Evolutionary conservation across 768 basidiomycete genomes (phyloP), one percentile per base, ranked within the genome.

Genomic region (Mycena haematopus): DNA sequence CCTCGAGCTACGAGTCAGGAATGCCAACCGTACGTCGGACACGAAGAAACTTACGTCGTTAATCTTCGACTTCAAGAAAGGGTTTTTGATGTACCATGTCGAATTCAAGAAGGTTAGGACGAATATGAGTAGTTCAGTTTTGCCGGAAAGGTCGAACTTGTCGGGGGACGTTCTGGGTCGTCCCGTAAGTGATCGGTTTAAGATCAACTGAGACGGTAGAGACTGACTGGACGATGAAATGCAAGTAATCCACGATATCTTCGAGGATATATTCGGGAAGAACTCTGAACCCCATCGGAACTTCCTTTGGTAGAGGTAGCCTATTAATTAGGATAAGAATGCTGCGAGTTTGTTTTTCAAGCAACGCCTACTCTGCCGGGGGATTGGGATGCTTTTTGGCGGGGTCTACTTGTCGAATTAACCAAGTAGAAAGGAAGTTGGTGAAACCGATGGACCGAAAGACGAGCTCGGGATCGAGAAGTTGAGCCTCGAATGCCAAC

Each of bases 51-150:
- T 46, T 65, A 95, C 94, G 72, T 97, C 93, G 66, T 98, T 95
- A 63, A 99, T 91, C 76, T 98, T 96, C 21, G 94, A 87, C 76
- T 98, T 98, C 69, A 99, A 74, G 81, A 96, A 98, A 0, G 97
- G 97, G 69, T 99, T 99, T 80, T 97, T 97, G 82, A 99, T 96
- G 74, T 95, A 99, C 86, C 93, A 95, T 0, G 96, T 96, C 38
- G 93, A 95, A 7, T 90, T 87, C 63, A 99, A 78, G 82, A 98
- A 98, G 2, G 93, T 95, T 68, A 99, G 78, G 21, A 88, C 84
- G 76, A 98, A 99, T 0, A 88, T 85, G 68, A 99, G 78, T 15
- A 99, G 78, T 67, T 95, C 95, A 13, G 87, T 85, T 78, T 93
- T 96, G 47, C 95, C 95, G 0, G 90, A 82, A 52, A 92, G 76